Percentiles rank a stretch among this genome's conserved stretches.
phyloP scores from a whole-genome alignment of 148 eudicot genomes.

The Vaccinium corymbosum region DNA sequence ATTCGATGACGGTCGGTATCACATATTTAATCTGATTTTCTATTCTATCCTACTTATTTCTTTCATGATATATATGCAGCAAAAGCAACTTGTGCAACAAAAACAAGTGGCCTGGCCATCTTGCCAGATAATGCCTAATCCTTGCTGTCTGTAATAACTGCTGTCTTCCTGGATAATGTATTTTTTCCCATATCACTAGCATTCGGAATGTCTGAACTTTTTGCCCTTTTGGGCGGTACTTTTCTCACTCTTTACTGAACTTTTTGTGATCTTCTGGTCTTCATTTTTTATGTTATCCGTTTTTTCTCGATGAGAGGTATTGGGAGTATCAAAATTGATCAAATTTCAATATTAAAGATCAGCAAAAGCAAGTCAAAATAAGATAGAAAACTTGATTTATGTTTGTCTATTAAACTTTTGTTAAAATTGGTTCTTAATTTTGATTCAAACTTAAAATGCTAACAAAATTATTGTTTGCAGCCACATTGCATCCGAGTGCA shows the following conservation, averaged over 20 bases:
- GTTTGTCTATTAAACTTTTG: neutral
- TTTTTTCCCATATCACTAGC: neutral
- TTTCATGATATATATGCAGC: neutral
- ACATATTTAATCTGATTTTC: too few relatives aligned
- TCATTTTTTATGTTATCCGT: neutral
- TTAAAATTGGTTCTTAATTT: neutral
- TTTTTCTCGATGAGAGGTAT: neutral
- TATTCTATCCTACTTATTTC: too few relatives aligned
- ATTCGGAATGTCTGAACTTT: neutral
- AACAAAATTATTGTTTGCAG: slow-evolving; percentile 30
- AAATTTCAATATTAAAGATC: neutral
- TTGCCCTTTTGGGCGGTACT: neutral
- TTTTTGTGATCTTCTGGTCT: neutral
- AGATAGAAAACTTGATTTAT: neutral
- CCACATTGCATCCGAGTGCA: slow-evolving; percentile 91
- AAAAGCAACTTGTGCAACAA: neutral
- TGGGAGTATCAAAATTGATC: neutral
- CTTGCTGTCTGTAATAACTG: neutral
- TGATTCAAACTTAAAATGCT: neutral
- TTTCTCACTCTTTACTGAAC: neutral
- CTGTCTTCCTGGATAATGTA: neutral
- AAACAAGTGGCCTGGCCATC: neutral
- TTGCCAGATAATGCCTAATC: neutral
- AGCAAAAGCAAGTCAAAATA: neutral
- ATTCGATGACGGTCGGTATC: too few relatives aligned